These are phyloP conservation scores for Dryadomyces quercus-mongolicae DNA, from an alignment of 2,329 filamentous ascomycete species.

Conservation along the genomic window DNA sequence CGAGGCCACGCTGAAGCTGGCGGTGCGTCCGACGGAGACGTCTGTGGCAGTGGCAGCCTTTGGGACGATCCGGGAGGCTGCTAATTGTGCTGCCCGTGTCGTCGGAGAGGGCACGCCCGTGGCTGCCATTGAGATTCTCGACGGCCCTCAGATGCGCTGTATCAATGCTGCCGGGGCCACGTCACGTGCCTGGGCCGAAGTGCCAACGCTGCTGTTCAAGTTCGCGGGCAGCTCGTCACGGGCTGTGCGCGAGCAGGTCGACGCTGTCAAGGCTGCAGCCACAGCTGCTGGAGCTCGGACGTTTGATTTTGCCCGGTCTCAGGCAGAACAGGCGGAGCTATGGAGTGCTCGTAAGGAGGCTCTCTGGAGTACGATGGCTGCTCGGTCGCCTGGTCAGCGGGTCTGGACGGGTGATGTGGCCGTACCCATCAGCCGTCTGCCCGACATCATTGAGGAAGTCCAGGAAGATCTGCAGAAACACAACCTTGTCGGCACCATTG, in stretches of 20 bases:
- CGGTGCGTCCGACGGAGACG: slow-evolving; percentile 65
- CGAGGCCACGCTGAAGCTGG: slow-evolving; percentile 80
- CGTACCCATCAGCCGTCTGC: slow-evolving; percentile 63
- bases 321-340: slow-evolving; percentile 59
- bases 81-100: slow-evolving; percentile 67
- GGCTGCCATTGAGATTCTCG: slow-evolving; percentile 84
- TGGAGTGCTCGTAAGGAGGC: slow-evolving; percentile 80
- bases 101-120: slow-evolving; percentile 73
- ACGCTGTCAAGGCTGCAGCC: slow-evolving; percentile 52
- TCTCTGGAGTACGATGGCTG: slow-evolving; percentile 66
- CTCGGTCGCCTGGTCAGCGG: slow-evolving; percentile 51
- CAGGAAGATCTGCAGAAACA: slow-evolving; percentile 55
- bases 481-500: slow-evolving; percentile 61
- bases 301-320: slow-evolving; percentile 65
- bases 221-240: slow-evolving; percentile 54
- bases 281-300: slow-evolving; percentile 48
- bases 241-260: slow-evolving; percentile 68
- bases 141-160: slow-evolving; percentile 76
- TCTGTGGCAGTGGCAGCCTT: slow-evolving; percentile 64
- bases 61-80: slow-evolving; percentile 52
- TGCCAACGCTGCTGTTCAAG: slow-evolving; percentile 75
- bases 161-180: slow-evolving; percentile 57
- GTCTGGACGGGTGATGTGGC: slow-evolving; percentile 84
- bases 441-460: slow-evolving; percentile 67
- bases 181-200: slow-evolving; percentile 54